A percentile compares a stretch with the other conserved stretches of the same genome.
These are phyloP conservation scores for Lumnitzera littorea DNA, from an alignment of 345 rosid species.

Conservation along the genomic window DNA sequence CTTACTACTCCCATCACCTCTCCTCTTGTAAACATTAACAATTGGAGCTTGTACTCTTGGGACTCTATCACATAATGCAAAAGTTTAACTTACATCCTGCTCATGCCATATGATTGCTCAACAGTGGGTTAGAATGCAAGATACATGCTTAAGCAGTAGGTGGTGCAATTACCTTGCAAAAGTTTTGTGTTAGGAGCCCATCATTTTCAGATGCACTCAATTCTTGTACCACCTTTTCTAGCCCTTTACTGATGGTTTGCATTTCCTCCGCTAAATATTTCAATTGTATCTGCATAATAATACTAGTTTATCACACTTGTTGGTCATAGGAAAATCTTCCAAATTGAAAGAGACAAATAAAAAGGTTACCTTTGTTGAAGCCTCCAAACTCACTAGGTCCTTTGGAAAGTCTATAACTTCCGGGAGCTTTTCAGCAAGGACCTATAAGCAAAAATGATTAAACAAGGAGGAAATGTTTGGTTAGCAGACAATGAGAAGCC, in stretches of 20 bases:
- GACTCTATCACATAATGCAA: no score
- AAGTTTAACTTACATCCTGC: no score
- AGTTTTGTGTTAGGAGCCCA: constrained; percentile 39
- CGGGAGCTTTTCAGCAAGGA: constrained; percentile 65
- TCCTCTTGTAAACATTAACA: no score
- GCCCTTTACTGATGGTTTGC: constrained; percentile 84
- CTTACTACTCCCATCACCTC: no score
- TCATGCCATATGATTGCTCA: no score
- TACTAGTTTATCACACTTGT: neutral
- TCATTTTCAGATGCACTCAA: constrained; percentile 53
- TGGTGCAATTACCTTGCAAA: constrained; percentile 44
- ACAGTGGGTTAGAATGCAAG: neutral
- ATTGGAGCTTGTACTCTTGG: no score
- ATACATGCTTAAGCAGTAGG: neutral
- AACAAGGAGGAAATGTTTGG: no score
- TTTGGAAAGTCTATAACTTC: constrained; percentile 58
- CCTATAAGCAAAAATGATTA: constrained; percentile 24
- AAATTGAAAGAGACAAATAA: neutral
- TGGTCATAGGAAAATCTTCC: neutral
- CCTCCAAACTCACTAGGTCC: constrained; percentile 65
- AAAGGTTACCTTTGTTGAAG: constrained; percentile 53
- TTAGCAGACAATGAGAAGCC: no score
- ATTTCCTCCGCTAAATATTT: constrained; percentile 83
- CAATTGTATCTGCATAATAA: constrained; percentile 52
- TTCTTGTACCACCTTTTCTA: constrained; percentile 73